Conservation (phyloP, 768 basidiomycete genomes). For the Leucosporidium yakuticum region DNA sequence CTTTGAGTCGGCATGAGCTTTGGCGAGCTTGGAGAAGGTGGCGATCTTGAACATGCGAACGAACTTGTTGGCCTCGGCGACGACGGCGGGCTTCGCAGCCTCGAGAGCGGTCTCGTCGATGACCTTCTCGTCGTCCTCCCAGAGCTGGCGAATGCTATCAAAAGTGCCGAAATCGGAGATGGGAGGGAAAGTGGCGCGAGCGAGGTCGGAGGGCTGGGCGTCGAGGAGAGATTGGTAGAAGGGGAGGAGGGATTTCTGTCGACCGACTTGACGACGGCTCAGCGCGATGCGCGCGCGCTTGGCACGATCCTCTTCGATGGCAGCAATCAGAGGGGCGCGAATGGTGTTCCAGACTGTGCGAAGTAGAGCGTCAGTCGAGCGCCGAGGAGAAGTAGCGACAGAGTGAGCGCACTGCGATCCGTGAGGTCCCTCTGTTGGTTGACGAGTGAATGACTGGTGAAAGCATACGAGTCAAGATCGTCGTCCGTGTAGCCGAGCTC, state of each 20-base stretch:
- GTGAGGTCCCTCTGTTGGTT: not conserved
- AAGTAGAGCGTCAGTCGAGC: not conserved
- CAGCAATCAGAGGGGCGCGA: not conserved
- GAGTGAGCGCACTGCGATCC: not conserved
- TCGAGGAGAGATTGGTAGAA: slow-evolving; percentile 5
- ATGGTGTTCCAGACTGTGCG: slow-evolving; percentile 6
- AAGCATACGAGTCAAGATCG: not conserved
- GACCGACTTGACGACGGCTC: too few species aligned
- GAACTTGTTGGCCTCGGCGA: not conserved
- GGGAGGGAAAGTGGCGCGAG: not conserved
- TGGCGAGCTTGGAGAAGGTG: not conserved
- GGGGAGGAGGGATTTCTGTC: not conserved
- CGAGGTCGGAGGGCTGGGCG: not conserved
- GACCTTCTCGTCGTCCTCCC: not conserved
- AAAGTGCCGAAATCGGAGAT: not conserved
- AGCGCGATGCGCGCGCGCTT: not conserved
- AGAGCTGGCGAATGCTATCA: not conserved
- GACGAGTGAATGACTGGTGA: not conserved
- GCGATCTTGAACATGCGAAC: not conserved
- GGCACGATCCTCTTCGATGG: not conserved
- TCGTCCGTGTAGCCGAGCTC: slow-evolving; percentile 9
- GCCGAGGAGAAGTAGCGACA: too few species aligned
- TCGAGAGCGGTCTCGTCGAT: not conserved
- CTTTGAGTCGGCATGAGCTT: not conserved
- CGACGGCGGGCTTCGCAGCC: not conserved